Evolutionary conservation across 2,329 filamentous ascomycete species (phyloP).

Genomic region (Escovopsis weberi): DNA sequence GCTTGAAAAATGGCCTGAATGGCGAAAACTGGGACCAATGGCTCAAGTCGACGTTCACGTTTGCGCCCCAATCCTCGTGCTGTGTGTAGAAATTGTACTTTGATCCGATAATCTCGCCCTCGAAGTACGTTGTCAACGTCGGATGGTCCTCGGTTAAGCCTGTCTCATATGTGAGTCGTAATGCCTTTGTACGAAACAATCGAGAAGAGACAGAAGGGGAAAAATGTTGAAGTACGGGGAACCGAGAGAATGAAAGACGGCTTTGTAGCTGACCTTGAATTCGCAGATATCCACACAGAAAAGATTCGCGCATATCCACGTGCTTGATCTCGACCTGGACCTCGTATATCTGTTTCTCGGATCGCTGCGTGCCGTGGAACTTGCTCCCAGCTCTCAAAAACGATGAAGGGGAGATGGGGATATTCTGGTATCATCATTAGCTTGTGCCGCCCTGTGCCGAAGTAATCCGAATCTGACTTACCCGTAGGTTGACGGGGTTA

Average conservation of each 20-base stretch:
- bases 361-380: conserved; percentile 84
- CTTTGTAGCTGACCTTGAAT: conserved; percentile 58
- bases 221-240: neutral
- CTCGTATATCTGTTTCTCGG: conserved; percentile 83
- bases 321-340: conserved; percentile 96
- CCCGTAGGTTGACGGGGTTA: conserved; percentile 23
- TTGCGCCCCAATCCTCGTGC: conserved; percentile 83
- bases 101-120: conserved; percentile 91
- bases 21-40: conserved; percentile 88
- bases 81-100: conserved; percentile 91
- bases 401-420: conserved; percentile 69
- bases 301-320: conserved; percentile 87
- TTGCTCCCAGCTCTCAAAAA: conserved; percentile 76
- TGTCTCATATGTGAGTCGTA: conserved; percentile 20
- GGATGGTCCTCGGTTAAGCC: conserved; percentile 91
- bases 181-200: too few species aligned
- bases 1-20: conserved; percentile 59
- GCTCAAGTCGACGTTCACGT: conserved; percentile 75
- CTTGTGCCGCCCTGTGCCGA: neutral
- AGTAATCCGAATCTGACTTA: conserved; percentile 10
- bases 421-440: conserved; percentile 34
- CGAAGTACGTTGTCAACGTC: conserved; percentile 95
- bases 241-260: too few species aligned
- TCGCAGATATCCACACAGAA: conserved; percentile 83
- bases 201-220: neutral